Conservation (phyloP, 202 grass and related monocot genomes). For the Zizania palustris region DNA sequence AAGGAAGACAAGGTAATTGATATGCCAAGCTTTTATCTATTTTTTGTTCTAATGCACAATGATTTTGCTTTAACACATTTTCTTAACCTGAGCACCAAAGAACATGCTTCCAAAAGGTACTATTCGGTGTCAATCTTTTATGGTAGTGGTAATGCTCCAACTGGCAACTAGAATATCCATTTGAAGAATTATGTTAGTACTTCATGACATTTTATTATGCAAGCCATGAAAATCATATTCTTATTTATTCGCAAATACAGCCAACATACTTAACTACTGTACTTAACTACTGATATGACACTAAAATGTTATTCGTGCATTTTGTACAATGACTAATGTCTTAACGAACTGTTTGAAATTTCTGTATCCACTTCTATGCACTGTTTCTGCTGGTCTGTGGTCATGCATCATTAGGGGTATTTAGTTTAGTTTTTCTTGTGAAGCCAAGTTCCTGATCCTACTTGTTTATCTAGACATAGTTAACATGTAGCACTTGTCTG, state of each 20-base stretch:
- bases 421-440: background rate
- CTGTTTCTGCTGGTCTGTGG: background rate
- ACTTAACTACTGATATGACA: background rate
- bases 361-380: background rate
- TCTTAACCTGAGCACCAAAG: background rate
- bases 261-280: background rate
- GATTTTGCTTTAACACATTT: background rate
- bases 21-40: background rate
- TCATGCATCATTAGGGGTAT: background rate
- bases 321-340: background rate
- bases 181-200: background rate
- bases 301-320: background rate
- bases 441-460: background rate
- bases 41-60: background rate
- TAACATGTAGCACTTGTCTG: background rate
- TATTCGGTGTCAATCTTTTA: background rate
- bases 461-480: background rate
- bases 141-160: background rate
- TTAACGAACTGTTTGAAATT: background rate
- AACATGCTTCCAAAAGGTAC: background rate
- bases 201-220: background rate
- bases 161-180: background rate
- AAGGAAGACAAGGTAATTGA: conserved; percentile 83
- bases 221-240: background rate
- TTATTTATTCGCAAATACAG: background rate